phyloP scores from a whole-genome alignment of 192 early-diverging fungal genomes.

The Helicostylum pulchrum region DNA sequence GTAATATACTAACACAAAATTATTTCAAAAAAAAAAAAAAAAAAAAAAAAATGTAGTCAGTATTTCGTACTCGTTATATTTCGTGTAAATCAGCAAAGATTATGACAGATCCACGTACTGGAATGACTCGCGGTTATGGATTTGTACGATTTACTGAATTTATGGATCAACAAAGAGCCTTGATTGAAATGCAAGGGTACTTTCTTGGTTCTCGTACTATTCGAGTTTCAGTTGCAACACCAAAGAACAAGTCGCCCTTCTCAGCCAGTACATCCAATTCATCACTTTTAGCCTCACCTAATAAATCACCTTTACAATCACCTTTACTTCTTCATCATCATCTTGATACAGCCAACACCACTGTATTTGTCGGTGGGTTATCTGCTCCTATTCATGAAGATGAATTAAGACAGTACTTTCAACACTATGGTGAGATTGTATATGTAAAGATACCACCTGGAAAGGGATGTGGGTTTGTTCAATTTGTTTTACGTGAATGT shows the following conservation, averaged over 20 bases:
- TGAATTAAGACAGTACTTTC: conserved; percentile 81
- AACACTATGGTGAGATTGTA: conserved; percentile 84
- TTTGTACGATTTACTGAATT: conserved; percentile 92
- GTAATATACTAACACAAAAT: neutral
- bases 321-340: conserved; percentile 36
- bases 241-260: conserved; percentile 45
- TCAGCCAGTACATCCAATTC: neutral
- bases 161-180: conserved; percentile 83
- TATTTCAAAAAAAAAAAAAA: too few relatives aligned
- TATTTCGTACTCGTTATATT: conserved; percentile 81
- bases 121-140: conserved; percentile 84
- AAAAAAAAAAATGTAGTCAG: conserved; percentile 51
- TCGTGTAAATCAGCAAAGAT: conserved; percentile 92
- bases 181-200: conserved; percentile 88
- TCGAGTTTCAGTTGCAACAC: conserved; percentile 86
- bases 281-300: conserved; percentile 20
- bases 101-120: conserved; percentile 82
- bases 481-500: conserved; percentile 74
- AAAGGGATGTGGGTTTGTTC: conserved; percentile 97
- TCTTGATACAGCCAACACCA: conserved; percentile 86
- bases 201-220: conserved; percentile 81
- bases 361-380: conserved; percentile 97
- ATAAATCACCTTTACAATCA: conserved; percentile 61
- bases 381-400: conserved; percentile 74
- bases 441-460: conserved; percentile 96